phyloP scores from a whole-genome alignment of 192 early-diverging fungal species.

The Coemansia aciculifera region DNA sequence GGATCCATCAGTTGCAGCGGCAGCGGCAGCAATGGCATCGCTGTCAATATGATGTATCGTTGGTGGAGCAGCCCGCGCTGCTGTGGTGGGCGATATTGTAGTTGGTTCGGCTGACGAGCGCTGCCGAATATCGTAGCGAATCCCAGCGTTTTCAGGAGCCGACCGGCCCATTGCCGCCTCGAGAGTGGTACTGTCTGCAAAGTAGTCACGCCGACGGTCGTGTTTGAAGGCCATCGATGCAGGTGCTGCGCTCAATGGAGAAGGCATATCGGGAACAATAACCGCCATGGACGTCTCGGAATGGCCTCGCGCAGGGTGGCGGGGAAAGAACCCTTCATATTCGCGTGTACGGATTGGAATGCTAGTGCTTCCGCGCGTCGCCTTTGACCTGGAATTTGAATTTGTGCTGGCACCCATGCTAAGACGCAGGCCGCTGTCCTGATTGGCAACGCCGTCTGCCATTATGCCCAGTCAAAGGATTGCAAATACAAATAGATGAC shows the following conservation, averaged over 20 bases:
- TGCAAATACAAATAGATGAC: neutral
- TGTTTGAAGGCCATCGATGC: slow-evolving; percentile 37
- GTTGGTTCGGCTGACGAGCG: slow-evolving; percentile 25
- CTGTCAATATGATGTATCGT: slow-evolving; percentile 22
- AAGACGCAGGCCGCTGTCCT: neutral
- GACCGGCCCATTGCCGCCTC: slow-evolving; percentile 40
- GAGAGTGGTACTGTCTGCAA: slow-evolving; percentile 39
- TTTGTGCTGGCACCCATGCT: slow-evolving; percentile 14
- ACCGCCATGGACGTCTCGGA: slow-evolving; percentile 42
- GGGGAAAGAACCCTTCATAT: slow-evolving; percentile 37
- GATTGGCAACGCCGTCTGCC: slow-evolving; percentile 4
- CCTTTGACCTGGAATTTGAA: neutral
- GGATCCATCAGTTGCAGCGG: neutral
- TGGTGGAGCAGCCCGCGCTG: slow-evolving; percentile 12
- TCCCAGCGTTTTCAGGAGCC: slow-evolving; percentile 33
- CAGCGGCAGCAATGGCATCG: slow-evolving; percentile 3
- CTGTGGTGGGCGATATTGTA: slow-evolving; percentile 5
- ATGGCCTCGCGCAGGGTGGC: slow-evolving; percentile 34
- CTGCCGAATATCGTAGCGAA: slow-evolving; percentile 36
- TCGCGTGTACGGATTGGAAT: slow-evolving; percentile 12
- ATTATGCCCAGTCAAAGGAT: neutral
- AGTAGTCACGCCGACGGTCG: slow-evolving; percentile 49
- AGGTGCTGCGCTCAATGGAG: slow-evolving; percentile 40
- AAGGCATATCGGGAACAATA: slow-evolving; percentile 37
- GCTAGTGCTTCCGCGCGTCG: slow-evolving; percentile 2